Conservation (phyloP, 2,329 filamentous ascomycete species). For the Xylariaceae sp. region DNA sequence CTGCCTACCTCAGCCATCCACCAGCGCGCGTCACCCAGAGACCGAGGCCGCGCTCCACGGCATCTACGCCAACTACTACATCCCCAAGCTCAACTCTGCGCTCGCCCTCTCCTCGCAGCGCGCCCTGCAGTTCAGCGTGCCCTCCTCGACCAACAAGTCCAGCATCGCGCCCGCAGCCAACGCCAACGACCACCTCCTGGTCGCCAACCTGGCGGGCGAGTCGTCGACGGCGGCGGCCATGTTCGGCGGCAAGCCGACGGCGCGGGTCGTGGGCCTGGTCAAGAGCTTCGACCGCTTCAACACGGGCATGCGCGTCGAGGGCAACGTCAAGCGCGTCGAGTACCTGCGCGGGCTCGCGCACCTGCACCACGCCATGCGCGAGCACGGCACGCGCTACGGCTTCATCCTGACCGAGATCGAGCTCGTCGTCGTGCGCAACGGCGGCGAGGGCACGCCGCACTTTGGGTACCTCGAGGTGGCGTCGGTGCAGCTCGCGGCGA, state of each 20-base stretch:
- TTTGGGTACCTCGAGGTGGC: constrained; percentile 85
- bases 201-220: constrained; percentile 58
- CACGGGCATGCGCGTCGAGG: constrained; percentile 84
- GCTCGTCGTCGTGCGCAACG: constrained; percentile 82
- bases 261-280: constrained; percentile 62
- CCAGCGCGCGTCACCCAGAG: constrained; percentile 65
- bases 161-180: constrained; percentile 7
- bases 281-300: constrained; percentile 94
- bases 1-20: constrained; percentile 55
- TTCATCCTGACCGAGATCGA: constrained; percentile 98
- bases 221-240: constrained; percentile 50
- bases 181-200: constrained; percentile 55
- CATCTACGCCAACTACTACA: constrained; percentile 74
- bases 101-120: constrained; percentile 69
- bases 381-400: constrained; percentile 87
- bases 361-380: constrained; percentile 87
- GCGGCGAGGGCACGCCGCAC: constrained; percentile 65
- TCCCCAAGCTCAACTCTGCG: constrained; percentile 82
- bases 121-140: constrained; percentile 51
- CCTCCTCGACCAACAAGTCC: constrained; percentile 31
- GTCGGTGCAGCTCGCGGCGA: constrained; percentile 52
- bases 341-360: constrained; percentile 85
- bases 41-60: constrained; percentile 72
- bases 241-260: constrained; percentile 42
- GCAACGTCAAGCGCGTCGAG: constrained; percentile 78